Conservation (phyloP, 1,284 basidiomycete species). For the Coriolopsis trogii region DNA sequence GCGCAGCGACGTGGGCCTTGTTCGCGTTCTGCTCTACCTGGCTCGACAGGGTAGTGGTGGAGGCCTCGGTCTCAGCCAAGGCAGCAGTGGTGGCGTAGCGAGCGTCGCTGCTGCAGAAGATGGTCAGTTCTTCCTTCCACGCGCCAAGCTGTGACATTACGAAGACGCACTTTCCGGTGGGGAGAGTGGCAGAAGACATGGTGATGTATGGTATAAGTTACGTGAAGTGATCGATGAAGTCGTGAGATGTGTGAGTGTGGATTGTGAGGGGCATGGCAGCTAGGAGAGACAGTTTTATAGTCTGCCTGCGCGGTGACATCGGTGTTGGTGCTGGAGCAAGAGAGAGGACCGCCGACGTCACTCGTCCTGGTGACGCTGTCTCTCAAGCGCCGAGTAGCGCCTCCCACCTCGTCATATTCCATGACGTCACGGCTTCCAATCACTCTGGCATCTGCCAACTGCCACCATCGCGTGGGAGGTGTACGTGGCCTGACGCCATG, state of each 20-base stretch:
- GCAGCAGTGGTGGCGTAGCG: slow-evolving; percentile 54
- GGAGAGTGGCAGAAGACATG: slow-evolving; percentile 29
- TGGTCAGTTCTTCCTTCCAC: background rate
- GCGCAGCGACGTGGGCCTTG: slow-evolving; percentile 46
- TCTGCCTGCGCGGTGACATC: background rate
- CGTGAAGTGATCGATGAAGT: background rate
- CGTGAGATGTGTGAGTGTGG: background rate
- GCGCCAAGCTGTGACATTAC: too few species aligned
- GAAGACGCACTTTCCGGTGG: slow-evolving; percentile 16
- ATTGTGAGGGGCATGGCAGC: background rate
- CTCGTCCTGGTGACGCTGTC: slow-evolving; percentile 5
- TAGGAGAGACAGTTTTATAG: slow-evolving; percentile 4
- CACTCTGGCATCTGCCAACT: background rate
- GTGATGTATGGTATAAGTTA: slow-evolving; percentile 5
- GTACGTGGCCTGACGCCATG: background rate
- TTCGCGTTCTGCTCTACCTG: slow-evolving; percentile 48
- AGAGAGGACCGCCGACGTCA: slow-evolving; percentile 13
- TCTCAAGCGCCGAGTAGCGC: slow-evolving; percentile 2
- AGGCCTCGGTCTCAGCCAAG: slow-evolving; percentile 50
- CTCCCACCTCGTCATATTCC: background rate
- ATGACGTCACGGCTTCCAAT: slow-evolving; percentile 13
- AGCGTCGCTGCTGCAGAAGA: slow-evolving; percentile 25
- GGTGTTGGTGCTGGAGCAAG: slow-evolving; percentile 10
- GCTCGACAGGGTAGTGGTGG: slow-evolving; percentile 42
- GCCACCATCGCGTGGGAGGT: background rate